phyloP scores from a whole-genome alignment of 306 rosid species.

The Amphicarpaea edgeworthii region DNA sequence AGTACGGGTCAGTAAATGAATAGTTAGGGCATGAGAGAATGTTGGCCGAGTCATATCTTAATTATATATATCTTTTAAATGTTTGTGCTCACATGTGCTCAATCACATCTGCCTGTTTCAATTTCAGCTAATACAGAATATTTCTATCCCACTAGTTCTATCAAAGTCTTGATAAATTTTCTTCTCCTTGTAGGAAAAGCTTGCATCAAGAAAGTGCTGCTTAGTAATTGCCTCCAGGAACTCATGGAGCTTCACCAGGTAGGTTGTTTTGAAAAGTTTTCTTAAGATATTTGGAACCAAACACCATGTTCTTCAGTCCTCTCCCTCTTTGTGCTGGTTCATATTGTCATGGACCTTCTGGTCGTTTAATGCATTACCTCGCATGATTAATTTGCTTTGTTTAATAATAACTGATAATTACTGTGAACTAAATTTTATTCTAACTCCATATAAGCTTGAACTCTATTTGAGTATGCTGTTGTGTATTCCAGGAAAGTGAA shows the following conservation, averaged over 20 bases:
- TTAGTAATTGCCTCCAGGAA: conserved; percentile 98
- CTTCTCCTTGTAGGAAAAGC: conserved; percentile 74
- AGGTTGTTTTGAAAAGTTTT: conserved; percentile 35
- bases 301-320: background rate
- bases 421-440: conserved; percentile 11
- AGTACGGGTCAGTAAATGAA: background rate
- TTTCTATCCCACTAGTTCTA: conserved; percentile 15
- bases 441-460: background rate
- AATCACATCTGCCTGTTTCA: background rate
- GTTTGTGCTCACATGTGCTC: background rate
- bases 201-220: conserved; percentile 96
- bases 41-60: background rate
- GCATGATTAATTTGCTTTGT: conserved; percentile 25
- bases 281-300: conserved; percentile 28
- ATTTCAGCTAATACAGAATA: background rate
- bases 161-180: conserved; percentile 14
- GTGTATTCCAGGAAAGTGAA: conserved; percentile 82
- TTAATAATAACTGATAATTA: background rate
- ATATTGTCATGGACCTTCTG: conserved; percentile 16
- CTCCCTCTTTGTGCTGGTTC: conserved; percentile 18
- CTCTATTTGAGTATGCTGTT: conserved; percentile 29
- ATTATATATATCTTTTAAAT: background rate
- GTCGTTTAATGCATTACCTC: background rate
- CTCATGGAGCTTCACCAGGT: conserved; percentile 99
- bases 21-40: background rate